Conservation (phyloP, 495 filamentous ascomycete genomes). For the Xylaria bambusicola region DNA sequence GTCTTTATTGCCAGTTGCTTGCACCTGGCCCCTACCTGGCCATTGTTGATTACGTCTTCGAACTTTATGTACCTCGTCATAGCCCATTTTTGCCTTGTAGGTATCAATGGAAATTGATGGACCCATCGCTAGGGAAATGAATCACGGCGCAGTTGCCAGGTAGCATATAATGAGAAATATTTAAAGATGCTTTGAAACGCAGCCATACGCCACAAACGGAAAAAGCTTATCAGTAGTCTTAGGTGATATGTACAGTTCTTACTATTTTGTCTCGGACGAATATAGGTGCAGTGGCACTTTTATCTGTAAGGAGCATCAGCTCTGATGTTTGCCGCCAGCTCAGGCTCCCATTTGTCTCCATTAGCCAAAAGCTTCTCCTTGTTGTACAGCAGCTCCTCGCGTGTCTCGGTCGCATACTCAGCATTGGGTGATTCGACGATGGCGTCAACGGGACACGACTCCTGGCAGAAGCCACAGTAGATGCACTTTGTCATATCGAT, state of each 20-base stretch:
- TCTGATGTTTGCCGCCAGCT: conserved; percentile 85
- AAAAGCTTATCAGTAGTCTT: conserved; percentile 29
- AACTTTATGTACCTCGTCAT: too few relatives aligned
- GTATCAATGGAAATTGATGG: too few relatives aligned
- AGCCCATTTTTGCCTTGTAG: too few relatives aligned
- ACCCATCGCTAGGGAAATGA: too few relatives aligned
- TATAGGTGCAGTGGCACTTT: conserved; percentile 14
- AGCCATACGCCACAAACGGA: conserved; percentile 17
- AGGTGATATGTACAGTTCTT: conserved; percentile 28
- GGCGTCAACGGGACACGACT: conserved; percentile 96
- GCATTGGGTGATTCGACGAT: conserved; percentile 97
- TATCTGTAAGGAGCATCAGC: conserved; percentile 90
- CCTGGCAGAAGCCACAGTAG: conserved; percentile 99
- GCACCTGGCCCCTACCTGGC: too few relatives aligned
- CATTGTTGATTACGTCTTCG: too few relatives aligned
- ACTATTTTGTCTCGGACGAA: not conserved
- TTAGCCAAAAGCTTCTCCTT: conserved; percentile 89
- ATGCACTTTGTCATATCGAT: conserved; percentile 99
- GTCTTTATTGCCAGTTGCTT: not conserved
- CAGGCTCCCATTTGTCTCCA: conserved; percentile 98
- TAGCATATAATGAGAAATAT: too few relatives aligned
- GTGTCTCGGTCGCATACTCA: conserved; percentile 96
- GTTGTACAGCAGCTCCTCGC: conserved; percentile 97
- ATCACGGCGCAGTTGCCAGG: too few relatives aligned
- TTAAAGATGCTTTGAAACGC: not conserved